Evolutionary conservation across 768 basidiomycete genomes (phyloP), one percentile per base, ranked within the genome.

Genomic region (Boletus sp.): DNA sequence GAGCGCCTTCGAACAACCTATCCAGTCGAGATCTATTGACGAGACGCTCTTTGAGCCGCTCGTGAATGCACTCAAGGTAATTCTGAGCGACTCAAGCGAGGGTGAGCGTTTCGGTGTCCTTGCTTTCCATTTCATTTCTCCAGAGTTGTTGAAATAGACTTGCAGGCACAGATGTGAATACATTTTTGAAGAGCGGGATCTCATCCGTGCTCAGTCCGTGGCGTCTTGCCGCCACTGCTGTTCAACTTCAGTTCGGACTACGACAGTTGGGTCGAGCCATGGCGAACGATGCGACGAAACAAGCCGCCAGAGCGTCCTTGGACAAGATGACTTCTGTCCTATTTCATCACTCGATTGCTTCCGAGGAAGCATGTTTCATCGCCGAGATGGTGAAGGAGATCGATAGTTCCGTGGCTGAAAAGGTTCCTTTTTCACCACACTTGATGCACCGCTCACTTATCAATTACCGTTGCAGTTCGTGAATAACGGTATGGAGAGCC

Each of bases 331-430:
- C 83, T 1, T 75, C 79, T 6, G 80, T 82, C 64, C 73, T 92
- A 8, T 87, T 93, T 61, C 83, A 81, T 55, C 83, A 87, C 54
- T 83, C 83, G 9, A 84, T 90, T 70, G 83, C 85, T 15, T 80
- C 83, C 0, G 89, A 92, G 59, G 87, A 92, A 68, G 89, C 88
- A 0, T 87, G 85, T 57, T 88, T 90, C 60, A 83, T 92, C 6
- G 87, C 87, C n/a, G 87, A 90, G 65, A 87, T 92, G 80, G 79
- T 85, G 19, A 79, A 80, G 59, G 87, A 86, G 29, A 84, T 86
- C 9, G 84, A 85, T 43, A 77, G 74, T 41, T 72, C 76, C 0
- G 83, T 93, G 32, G 86, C 83, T 5, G 78, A 78, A 49, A 90
- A 88, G 81, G 89, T 88, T 50, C 5, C 3, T 30, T 30, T 27